Base-by-base conservation (phyloP, 306 rosid genomes). In the Acmispon strigosus region DNA sequence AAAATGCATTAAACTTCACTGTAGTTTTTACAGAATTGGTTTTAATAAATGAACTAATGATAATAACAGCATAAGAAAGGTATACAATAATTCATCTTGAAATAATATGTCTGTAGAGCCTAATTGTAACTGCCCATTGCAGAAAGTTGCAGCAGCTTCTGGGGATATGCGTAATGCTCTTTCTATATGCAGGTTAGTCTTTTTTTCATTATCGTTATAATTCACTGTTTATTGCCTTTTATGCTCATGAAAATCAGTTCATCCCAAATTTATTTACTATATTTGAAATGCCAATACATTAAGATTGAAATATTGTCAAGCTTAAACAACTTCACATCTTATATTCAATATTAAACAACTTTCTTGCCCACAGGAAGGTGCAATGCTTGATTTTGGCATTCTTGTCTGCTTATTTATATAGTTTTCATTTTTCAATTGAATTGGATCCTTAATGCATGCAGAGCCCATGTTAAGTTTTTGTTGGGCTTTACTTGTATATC, bases 131-230 rank as follows among this genome's bases (percentile, higher is more conserved):
- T 49, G 5, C 27, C 41, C 56, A 16, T 75, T 76, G 77, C 97
- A 94, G 99, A 94, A 89, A 94, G 95, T 94, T 65, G 96, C 96
- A 56, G 92, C 96, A 17, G 88, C 88, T 72, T 90, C 95, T 56
- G 99, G 99, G 57, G 99, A 94, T 81, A 94, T 91, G 99, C 85
- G 99, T 49, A 90, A 86, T 77, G 97, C 96, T 64, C 97, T 90
- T 17, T 81, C 82, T 72, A 80, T 94, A 68, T 89, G 95, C 86
- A 80, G 97, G 98, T 89, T 3, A 74, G 95, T 74, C 73, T 50
- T 72, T 75, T 50, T 32, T 32, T 32, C 37, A 14, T 71, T 52
- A 27, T 29, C 20, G 44, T 48, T 42, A 48, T 41, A 45, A 19
- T 47, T 27, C 10, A 37, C n/a, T 43, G 13, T 14, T 29, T 48